Evolutionary conservation across 2,329 filamentous ascomycete genomes (phyloP).

Genomic region (Nemania serpens): DNA sequence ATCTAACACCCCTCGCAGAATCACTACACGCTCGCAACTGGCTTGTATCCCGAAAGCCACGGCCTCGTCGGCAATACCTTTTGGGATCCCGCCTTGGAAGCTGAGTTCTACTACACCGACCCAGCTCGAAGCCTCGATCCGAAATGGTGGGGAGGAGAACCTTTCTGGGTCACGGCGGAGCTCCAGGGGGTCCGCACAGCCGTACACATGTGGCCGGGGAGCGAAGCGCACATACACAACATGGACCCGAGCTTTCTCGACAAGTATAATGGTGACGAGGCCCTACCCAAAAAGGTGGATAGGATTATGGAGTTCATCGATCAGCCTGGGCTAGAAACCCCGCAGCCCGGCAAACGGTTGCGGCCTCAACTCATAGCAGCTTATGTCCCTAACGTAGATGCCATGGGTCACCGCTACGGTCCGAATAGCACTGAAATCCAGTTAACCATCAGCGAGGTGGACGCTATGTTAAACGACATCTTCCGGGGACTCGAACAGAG

Average conservation of each 20-base stretch:
- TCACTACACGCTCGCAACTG: slow-evolving; percentile 91
- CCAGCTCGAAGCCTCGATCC: slow-evolving; percentile 74
- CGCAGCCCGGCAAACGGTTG: slow-evolving; percentile 55
- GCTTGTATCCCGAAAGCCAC: slow-evolving; percentile 89
- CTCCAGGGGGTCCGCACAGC: slow-evolving; percentile 76
- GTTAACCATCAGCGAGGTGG: slow-evolving; percentile 76
- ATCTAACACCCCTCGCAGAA: slow-evolving; percentile 51
- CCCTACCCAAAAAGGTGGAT: slow-evolving; percentile 73
- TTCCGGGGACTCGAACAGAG: slow-evolving; percentile 77
- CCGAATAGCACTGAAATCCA: slow-evolving; percentile 94
- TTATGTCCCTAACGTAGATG: slow-evolving; percentile 92
- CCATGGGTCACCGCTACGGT: slow-evolving; percentile 83
- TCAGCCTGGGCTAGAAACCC: slow-evolving; percentile 71
- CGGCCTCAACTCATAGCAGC: slow-evolving; percentile 91
- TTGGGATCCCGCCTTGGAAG: slow-evolving; percentile 78
- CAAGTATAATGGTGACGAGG: slow-evolving; percentile 79
- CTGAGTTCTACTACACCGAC: slow-evolving; percentile 89
- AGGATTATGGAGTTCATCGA: slow-evolving; percentile 85
- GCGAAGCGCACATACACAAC: slow-evolving; percentile 81
- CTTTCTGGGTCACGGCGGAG: slow-evolving; percentile 92
- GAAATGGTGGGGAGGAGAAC: slow-evolving; percentile 95
- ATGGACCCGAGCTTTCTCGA: slow-evolving; percentile 81
- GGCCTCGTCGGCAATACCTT: slow-evolving; percentile 94
- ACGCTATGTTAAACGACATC: slow-evolving; percentile 78
- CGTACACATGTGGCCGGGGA: slow-evolving; percentile 98